Percentiles rank a stretch among this genome's conserved stretches.
Conservation (phyloP, 2,329 filamentous ascomycete species). For the Aureobasidium sp. region DNA sequence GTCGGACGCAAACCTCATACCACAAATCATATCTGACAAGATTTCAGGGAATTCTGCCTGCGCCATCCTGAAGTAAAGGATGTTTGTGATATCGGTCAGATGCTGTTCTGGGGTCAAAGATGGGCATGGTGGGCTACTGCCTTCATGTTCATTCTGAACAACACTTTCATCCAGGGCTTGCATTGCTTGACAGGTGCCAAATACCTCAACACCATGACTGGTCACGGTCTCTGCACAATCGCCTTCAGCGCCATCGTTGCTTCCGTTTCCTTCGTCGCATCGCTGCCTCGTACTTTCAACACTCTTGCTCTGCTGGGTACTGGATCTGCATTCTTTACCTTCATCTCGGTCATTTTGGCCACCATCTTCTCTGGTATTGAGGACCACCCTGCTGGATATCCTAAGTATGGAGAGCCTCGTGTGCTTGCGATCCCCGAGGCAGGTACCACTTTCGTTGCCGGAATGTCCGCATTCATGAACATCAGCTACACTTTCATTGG, state of each 20-base stretch:
- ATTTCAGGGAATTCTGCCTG: conserved; percentile 73
- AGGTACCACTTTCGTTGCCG: conserved; percentile 72
- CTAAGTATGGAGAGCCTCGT: conserved; percentile 50
- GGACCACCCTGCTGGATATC: conserved; percentile 56
- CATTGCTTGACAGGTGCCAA: conserved; percentile 80
- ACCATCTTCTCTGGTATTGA: conserved; percentile 76
- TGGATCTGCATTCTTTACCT: conserved; percentile 77
- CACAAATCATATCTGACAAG: neutral
- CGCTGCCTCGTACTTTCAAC: conserved; percentile 77
- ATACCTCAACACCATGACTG: conserved; percentile 83
- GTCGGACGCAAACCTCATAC: conserved; percentile 20
- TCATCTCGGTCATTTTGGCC: conserved; percentile 78
- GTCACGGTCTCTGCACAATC: conserved; percentile 67
- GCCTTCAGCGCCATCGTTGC: conserved; percentile 69
- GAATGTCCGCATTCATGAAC: conserved; percentile 85
- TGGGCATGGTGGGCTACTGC: conserved; percentile 64
- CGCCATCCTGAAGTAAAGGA: conserved; percentile 86
- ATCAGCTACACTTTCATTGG: conserved; percentile 96
- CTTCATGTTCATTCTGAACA: conserved; percentile 88
- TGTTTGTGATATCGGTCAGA: conserved; percentile 92
- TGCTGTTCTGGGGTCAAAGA: conserved; percentile 79
- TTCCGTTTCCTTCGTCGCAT: conserved; percentile 68
- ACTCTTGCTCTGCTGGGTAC: conserved; percentile 73
- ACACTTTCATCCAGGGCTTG: conserved; percentile 81
- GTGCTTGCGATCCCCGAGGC: conserved; percentile 61